Base-by-base conservation (phyloP, 140 eudicot genomes). In the Stevia rebaudiana region DNA sequence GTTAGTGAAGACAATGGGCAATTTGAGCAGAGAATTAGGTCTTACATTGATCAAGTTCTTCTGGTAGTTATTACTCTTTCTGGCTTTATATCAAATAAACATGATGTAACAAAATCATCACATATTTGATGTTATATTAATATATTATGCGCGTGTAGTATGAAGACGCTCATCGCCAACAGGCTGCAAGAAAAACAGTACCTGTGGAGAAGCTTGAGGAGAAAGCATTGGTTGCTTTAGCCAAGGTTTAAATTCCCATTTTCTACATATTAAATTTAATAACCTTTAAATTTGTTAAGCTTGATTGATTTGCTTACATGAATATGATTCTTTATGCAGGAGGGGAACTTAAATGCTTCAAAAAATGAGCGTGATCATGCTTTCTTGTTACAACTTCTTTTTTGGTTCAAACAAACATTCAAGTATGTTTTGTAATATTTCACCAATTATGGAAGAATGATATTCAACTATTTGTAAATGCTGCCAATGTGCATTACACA, bases 341-440 rank as follows among this genome's bases (percentile, higher is more conserved):
- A 85, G 79, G 98, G 94, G 50, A 92, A 79, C 68, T 79, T 83
- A 40, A 78, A 71, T 69, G 95, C 98, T 60, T 56, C 85, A 18
- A 81, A 87, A 80, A 63, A 49, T 71, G 90, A 92, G 70, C 54
- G 24, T 35, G 95, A 85, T 74, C 89, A 92, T 72, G 95, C 94
- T 28, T 88, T 92, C 72, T 75, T 88, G 68, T 77, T 92, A 71
- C 95, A 92, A 84, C 78, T 92, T 76, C 91, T 92, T 61, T 83
- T 69, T 83, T 92, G 98, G 98, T 92, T 92, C 82, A 92, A 92
- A 76, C 94, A 88, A 68, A 77, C 96, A 81, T 92, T 88, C 78
- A 84, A 87, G 96, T 88, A 49, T 53, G 62, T 63, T 60, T 40
- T 60, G 6, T 51, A 21, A 11, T 19, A 9, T 43, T 19, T 51